phyloP scores from a whole-genome alignment of 495 filamentous ascomycete genomes.

The Podospora pseudocomata region DNA sequence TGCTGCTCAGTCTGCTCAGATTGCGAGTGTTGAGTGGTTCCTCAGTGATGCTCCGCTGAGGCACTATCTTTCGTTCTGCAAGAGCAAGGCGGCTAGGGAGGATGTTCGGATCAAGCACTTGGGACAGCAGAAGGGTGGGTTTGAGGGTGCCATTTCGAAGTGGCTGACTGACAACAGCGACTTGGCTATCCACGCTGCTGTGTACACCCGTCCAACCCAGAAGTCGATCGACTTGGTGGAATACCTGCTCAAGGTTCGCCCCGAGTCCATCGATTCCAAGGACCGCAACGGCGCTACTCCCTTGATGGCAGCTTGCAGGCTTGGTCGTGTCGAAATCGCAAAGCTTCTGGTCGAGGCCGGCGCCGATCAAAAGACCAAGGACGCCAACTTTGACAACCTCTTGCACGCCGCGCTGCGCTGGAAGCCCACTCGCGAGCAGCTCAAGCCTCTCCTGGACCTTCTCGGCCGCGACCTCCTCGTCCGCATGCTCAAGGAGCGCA shows the following conservation, averaged over 20 bases:
- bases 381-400: constrained; percentile 54
- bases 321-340: constrained; percentile 51
- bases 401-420: constrained; percentile 51
- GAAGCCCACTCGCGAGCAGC: constrained; percentile 23
- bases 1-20: constrained; percentile 52
- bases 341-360: constrained; percentile 59
- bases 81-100: constrained; percentile 47
- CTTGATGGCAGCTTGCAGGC: constrained; percentile 53
- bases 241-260: constrained; percentile 56
- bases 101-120: constrained; percentile 57
- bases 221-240: constrained; percentile 52
- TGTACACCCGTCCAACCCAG: constrained; percentile 41
- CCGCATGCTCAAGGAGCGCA: constrained; percentile 40
- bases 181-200: constrained; percentile 62
- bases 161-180: constrained; percentile 60
- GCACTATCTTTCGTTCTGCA: constrained; percentile 60
- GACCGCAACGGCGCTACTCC: constrained; percentile 56
- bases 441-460: constrained; percentile 48
- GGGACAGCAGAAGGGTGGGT: constrained; percentile 48
- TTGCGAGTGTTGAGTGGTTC: constrained; percentile 67
- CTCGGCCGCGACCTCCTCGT: constrained; percentile 47
- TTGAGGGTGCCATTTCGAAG: constrained; percentile 54
- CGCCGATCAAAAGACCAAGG: constrained; percentile 59
- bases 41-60: constrained; percentile 60
- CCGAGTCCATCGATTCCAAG: constrained; percentile 56